Base-by-base conservation (phyloP, 2,329 filamentous ascomycete species). In the Xylaria arbuscula region DNA sequence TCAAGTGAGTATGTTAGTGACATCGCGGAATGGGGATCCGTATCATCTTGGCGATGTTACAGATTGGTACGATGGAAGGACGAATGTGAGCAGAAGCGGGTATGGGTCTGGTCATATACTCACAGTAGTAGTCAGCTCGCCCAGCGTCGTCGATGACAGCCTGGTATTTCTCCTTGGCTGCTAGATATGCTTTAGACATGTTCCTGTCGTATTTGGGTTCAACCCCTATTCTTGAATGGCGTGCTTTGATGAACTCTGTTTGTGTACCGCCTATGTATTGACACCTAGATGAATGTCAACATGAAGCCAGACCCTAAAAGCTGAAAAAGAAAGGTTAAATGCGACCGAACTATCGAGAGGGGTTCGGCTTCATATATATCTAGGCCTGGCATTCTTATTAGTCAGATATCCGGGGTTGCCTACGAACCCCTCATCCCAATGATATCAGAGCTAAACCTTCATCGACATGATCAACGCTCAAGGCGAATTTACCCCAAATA, bases 111-210 rank as follows among this genome's bases (percentile, higher is more conserved):
- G 57, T 9, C 13, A 50, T 24, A 48, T 50, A 69, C 77, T 74
- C 64, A 79, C 77, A 78, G 22, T 74, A 73, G 45, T 69, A 77
- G 67, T 78, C 77, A 15, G 71, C 75, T 7, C 77, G 74, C 9
- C 76, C 76, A 10, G 77, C 76, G 67, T 79, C 76, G 64, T 78
- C 75, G 15, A 79, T 58, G 6, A 79, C 72, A 57, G 76, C 77
- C 60, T 79, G 76, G 54, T 77, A 79, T 70, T 78, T 79, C 67
- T 78, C 77, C 71, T 77, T 79, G 42, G 77, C 77, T n/a, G 70
- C 63, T n/a, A 71, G 55, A 40, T 71, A 76, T 38, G 71, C 64
- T 66, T 77, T 78, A 6, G 77, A 78, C 77, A 78, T 78, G 38
- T 22, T 73, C 50, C 59, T 67, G 57, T 34, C 38, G 36, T 58